Evolutionary conservation across 2,329 filamentous ascomycete genomes (phyloP), one percentile per base, ranked within the genome.

Genomic region (Cladosporium phlei): DNA sequence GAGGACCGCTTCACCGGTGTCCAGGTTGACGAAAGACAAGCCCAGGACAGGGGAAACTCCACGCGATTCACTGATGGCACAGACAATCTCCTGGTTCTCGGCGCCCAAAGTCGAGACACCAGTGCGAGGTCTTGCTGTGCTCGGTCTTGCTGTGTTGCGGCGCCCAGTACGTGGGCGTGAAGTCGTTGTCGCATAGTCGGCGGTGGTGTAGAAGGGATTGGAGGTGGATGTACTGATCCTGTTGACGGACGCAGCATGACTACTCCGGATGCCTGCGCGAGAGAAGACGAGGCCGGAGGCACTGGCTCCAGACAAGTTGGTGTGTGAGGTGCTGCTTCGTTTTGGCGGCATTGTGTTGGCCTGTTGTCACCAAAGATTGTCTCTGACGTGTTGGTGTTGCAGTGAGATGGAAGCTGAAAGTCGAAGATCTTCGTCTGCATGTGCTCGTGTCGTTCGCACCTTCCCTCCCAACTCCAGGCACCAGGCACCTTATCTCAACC

Each of bases 51-150:
- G 88, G 17, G 86, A 83, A 4, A 95, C 79, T 4, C 88, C 88
- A n/a, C 90, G 84, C 33, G 87, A 88, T 64, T 96, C 89, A 57
- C 82, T 87, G 38, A 96, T 69, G 3, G 91, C 90, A 65, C 91
- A 97, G n/a, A 96, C 73, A 45, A 95, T 80, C 51, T 85, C 80
- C 57, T 91, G 83, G 19, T 71, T 69, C 52, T 75, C 73, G 37
- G 76, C 64, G 24, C 75, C 79, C 34, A 78, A 72, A 2, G 77
- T 79, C 2, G 80, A 83, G 22, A 74, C 70, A 38, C 72, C 72
- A 28, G 78, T 82, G 49, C 72, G 70, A 39, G 74, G 76, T 29
- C 72, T 67, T 39, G 67, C 69, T 46, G 72, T 77, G 12, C 49
- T 51, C 21, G 58, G 58, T 40, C 58, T 49, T n/a, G 47, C 51